Evolutionary conservation across 2,329 filamentous ascomycete species (phyloP), one percentile per base, ranked within the genome.

Genomic region (Tolypocladium sp.): DNA sequence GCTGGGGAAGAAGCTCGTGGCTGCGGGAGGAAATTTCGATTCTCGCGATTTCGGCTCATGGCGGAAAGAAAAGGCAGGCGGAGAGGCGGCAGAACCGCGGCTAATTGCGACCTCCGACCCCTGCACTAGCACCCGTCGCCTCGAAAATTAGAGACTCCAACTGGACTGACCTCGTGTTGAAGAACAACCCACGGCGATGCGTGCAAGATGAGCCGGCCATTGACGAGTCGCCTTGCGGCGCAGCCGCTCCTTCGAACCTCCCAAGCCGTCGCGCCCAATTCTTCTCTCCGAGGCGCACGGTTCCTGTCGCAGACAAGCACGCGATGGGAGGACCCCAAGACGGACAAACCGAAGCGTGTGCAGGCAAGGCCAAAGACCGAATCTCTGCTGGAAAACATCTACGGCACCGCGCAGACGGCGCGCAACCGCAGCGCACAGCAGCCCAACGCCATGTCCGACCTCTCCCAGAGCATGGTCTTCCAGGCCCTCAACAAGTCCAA

Each of bases 201-300:
- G 57, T 63, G 66, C 65, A 71, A 66, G 57, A 82, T 82, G 79
- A 79, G 73, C 61, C 75, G 72, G 57, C 67, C 75, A 66, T 69
- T 77, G 56, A 68, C 71, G 64, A 74, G 70, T 66, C 74, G 78
- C 72, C 70, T 76, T 44, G 65, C 76, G 70, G 76, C 74, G 66
- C 75, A 73, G 62, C 68, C 73, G 55, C 64, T 75, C 61, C 69
- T 73, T 49, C 71, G 62, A 60, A 57, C 33, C 27, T 44, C 65
- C 57, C 69, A 60, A 60, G 64, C 58, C 59, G 59, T 63, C 55
- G 63, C 61, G 56, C 57, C 59, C 40, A 63, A 64, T 62, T 64
- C 58, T 57, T 58, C 63, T 37, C 60, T 65, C 46, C 65, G 65
- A 53, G 58, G 61, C 51, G 61, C 64, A 56, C 73, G 76, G 41